A percentile compares a stretch with the other conserved stretches of the same genome.
Conservation (phyloP, 2,329 filamentous ascomycete species). For the Paracamarosporium sp. region DNA sequence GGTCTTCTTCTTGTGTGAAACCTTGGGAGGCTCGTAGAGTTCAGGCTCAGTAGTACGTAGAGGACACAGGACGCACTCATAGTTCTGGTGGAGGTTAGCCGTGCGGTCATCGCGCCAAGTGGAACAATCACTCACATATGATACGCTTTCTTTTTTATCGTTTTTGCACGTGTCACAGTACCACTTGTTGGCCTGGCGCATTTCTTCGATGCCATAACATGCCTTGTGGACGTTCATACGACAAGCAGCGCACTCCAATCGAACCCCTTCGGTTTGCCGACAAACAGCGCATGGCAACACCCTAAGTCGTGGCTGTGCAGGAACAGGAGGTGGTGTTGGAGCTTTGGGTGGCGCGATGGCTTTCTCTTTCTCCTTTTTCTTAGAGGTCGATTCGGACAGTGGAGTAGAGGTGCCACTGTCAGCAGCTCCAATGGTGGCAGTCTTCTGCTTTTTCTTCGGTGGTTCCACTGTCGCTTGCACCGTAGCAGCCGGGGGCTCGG, state of each 20-base stretch:
- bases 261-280: constrained; percentile 66
- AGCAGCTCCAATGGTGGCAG: constrained; percentile 48
- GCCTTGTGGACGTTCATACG: constrained; percentile 88
- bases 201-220: constrained; percentile 87
- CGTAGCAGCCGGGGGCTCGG: constrained; percentile 29
- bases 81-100: constrained; percentile 63
- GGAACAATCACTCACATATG: constrained; percentile 70
- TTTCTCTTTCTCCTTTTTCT: constrained; percentile 45
- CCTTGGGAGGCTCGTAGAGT: constrained; percentile 81
- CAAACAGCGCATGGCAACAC: constrained; percentile 87
- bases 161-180: constrained; percentile 95
- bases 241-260: constrained; percentile 82
- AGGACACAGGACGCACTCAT: constrained; percentile 92
- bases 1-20: constrained; percentile 84
- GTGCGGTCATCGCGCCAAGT: neutral
- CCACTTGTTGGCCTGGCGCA: constrained; percentile 77
- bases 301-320: constrained; percentile 80
- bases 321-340: constrained; percentile 66
- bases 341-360: constrained; percentile 55
- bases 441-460: constrained; percentile 67
- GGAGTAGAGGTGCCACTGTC: constrained; percentile 56
- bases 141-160: constrained; percentile 88
- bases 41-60: constrained; percentile 82
- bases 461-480: constrained; percentile 52
- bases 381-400: constrained; percentile 48